Base-by-base conservation (phyloP, 2,329 filamentous ascomycete genomes). In the Didymella glomerata region DNA sequence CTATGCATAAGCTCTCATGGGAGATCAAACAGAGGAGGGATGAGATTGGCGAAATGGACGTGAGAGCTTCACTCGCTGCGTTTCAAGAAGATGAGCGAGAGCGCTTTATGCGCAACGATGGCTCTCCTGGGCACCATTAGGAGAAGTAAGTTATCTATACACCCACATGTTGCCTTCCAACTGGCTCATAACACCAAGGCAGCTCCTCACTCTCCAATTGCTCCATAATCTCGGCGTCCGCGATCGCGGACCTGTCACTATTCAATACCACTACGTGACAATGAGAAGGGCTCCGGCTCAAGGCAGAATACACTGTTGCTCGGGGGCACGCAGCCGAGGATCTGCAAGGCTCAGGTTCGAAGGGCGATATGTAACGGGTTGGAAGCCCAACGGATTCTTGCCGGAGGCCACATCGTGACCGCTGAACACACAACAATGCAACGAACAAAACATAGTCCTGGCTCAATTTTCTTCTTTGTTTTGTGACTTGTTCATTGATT, bases 1-100 rank as follows among this genome's bases (percentile, higher is more conserved):
- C 53, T 3, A 60, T 47, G 18, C 65, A 67, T 16, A 32, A 51
- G 34, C 20, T 51, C 3, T 42, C 44, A 48, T 66, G 61, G 61
- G 22, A 56, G 1, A 50, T 46, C 8, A 38, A 54, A 32, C 27
- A 50, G 18, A 40, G n/a, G 10, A 32, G 1, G 11, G 8, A 7
- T 14, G 25, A 40, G 10, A 30, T 13, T 22, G 22, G 27, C 16
- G 25, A 41, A 2, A 22, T 22, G 7, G n/a, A n/a, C 9, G 8
- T 45, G 11, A 22, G 27, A 8, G 32, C 20, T 18, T 42, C 22
- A 16, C 40, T 40, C 9, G 36, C 22, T 16, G 22, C 40, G 7
- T 42, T 25, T 6, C 22, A 42, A 22, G 11, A 42, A 13, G 6
- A 28, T n/a, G 24, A 50, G 8, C 7, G 9, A 40, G n/a, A 38